Evolutionary conservation across 2,329 filamentous ascomycete species (phyloP).

Genomic region (Amylocarpus encephaloides): DNA sequence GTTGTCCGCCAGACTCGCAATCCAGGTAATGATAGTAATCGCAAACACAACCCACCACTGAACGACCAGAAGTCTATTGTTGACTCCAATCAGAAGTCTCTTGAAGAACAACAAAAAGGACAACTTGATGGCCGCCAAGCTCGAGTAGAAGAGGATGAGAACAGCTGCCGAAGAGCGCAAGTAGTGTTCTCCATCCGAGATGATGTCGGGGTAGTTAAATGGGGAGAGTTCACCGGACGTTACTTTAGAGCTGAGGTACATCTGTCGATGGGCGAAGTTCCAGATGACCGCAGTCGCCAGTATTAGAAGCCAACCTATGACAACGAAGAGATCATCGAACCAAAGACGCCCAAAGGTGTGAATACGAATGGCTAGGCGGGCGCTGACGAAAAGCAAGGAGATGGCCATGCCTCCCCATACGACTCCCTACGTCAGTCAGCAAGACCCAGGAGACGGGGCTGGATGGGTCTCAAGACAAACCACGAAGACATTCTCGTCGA

Average conservation of each 20-base stretch:
- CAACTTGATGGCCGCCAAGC: neutral
- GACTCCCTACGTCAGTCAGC: neutral
- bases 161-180: neutral
- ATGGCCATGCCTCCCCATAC: neutral
- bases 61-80: neutral
- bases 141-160: constrained; percentile 1
- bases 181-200: neutral
- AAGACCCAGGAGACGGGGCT: too few relatives aligned
- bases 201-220: neutral
- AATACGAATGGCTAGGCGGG: neutral
- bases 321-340: constrained; percentile 2
- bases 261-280: neutral
- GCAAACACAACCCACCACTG: constrained; percentile 1
- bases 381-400: neutral
- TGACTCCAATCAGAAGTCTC: neutral
- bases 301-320: neutral
- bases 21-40: neutral
- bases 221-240: neutral
- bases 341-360: neutral
- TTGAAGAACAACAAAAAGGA: constrained; percentile 1
- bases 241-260: neutral
- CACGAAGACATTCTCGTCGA: too few relatives aligned
- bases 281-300: neutral
- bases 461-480: too few relatives aligned
- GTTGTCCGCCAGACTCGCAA: neutral